These are phyloP conservation scores for Chaetoceros muelleri DNA, from an alignment of 108 stramenopile genomes.

Conservation along the genomic window DNA sequence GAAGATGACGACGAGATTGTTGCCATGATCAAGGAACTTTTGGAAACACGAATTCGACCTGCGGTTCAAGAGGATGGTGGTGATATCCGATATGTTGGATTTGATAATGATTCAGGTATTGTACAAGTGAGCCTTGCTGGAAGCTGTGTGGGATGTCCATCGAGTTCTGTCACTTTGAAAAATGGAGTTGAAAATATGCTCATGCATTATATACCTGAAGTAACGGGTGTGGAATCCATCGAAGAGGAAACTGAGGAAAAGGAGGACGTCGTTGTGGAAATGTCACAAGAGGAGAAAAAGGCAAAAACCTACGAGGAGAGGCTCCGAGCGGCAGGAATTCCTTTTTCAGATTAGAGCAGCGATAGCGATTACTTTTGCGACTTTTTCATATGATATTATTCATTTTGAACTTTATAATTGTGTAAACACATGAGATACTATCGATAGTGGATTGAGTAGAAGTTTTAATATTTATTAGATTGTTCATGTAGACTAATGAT, in stretches of 20 bases:
- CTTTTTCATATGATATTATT: too few species aligned
- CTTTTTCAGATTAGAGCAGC: slow-evolving; percentile 63
- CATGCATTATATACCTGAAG: slow-evolving; percentile 99
- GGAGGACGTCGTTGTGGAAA: slow-evolving; percentile 6
- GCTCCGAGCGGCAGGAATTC: slow-evolving; percentile 80
- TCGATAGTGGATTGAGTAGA: too few species aligned
- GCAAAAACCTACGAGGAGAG: slow-evolving; percentile 77
- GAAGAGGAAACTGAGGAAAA: slow-evolving; percentile 59
- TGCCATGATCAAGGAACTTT: slow-evolving; percentile 98
- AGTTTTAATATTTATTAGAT: too few species aligned
- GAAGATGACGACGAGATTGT: slow-evolving; percentile 96
- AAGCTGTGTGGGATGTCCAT: slow-evolving; percentile 94
- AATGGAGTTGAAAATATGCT: slow-evolving; percentile 99
- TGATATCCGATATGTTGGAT: slow-evolving; percentile 91
- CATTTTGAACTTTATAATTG: too few species aligned
- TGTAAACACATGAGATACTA: too few species aligned
- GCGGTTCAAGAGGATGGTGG: slow-evolving; percentile 99
- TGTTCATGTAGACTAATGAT: too few species aligned
- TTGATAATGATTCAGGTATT: slow-evolving; percentile 75
- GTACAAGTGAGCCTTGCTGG: slow-evolving; percentile 79
- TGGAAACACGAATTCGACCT: slow-evolving; percentile 93
- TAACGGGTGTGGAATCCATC: slow-evolving; percentile 72
- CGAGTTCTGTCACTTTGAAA: slow-evolving; percentile 89
- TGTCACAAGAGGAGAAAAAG: slow-evolving; percentile 26
- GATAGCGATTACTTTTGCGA: too few species aligned